Evolutionary conservation across 2,329 filamentous ascomycete genomes (phyloP).

Genomic region (Penicillium sp.): DNA sequence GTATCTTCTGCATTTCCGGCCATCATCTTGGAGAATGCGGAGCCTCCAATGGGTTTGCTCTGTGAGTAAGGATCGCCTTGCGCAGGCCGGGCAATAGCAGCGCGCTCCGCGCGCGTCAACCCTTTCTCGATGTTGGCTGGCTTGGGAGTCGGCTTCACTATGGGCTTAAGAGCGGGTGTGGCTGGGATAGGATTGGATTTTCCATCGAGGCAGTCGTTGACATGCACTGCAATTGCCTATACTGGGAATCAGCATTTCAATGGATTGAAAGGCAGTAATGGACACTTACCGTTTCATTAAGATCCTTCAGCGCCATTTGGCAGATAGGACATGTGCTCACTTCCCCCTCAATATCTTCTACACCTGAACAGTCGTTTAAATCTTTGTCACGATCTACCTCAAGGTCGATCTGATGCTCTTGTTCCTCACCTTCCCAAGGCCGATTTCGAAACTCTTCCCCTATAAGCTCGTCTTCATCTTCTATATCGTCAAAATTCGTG

Average conservation of each 20-base stretch:
- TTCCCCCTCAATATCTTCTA: conserved; percentile 17
- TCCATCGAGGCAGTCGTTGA: conserved; percentile 90
- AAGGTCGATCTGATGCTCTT: conserved; percentile 26
- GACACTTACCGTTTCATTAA: conserved; percentile 46
- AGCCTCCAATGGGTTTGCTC: conserved; percentile 46
- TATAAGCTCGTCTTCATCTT: conserved; percentile 63
- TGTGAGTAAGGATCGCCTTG: conserved; percentile 75
- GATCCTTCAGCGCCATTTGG: conserved; percentile 58
- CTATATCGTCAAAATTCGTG: conserved; percentile 57
- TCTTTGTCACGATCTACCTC: conserved; percentile 25
- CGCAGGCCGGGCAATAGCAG: conserved; percentile 70
- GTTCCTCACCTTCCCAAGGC: conserved; percentile 55
- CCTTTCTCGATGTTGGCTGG: conserved; percentile 13
- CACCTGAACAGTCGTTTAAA: conserved; percentile 19
- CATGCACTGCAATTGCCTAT: conserved; percentile 75
- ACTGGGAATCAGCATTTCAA: conserved; percentile 22
- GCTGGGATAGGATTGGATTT: conserved; percentile 60
- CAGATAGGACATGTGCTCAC: conserved; percentile 72
- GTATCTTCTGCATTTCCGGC: conserved; percentile 83
- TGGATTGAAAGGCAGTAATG: background rate
- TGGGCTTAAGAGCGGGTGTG: background rate
- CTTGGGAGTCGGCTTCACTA: conserved; percentile 13
- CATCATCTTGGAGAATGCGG: conserved; percentile 93
- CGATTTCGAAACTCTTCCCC: conserved; percentile 64
- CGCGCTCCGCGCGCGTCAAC: conserved; percentile 62